phyloP scores from a whole-genome alignment of 257 asterid genomes.

The Nicotiana knightiana region DNA sequence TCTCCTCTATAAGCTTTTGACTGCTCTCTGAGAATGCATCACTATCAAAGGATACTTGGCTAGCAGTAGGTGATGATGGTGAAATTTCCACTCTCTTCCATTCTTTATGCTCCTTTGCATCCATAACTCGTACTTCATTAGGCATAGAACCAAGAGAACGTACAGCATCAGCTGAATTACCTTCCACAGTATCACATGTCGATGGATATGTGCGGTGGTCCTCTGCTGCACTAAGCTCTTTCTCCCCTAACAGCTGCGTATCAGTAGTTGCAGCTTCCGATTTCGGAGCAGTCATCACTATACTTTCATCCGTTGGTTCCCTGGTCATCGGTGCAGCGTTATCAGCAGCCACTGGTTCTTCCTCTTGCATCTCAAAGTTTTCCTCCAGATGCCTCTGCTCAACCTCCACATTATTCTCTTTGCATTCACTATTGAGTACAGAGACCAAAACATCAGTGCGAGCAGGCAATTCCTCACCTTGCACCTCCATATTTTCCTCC shows the following conservation, averaged over 20 bases:
- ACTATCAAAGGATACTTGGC: conserved; percentile 8
- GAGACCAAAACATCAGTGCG: not conserved
- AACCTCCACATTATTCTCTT: not conserved
- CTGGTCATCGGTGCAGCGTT: not conserved
- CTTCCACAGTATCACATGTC: not conserved
- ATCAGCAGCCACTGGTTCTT: not conserved
- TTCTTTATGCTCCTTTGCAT: not conserved
- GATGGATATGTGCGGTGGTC: not conserved
- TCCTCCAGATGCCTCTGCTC: conserved; percentile 2
- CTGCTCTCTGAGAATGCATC: conserved; percentile 21
- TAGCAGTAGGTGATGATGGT: conserved; percentile 2
- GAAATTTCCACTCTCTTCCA: not conserved
- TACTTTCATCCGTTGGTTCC: not conserved
- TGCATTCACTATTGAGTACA: not conserved
- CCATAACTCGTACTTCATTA: not conserved
- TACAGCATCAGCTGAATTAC: not conserved
- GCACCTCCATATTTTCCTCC: not conserved
- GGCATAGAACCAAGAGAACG: not conserved
- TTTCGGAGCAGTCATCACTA: not conserved
- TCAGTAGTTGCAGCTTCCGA: not conserved
- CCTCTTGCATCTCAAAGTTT: not conserved
- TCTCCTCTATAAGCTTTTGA: conserved; percentile 47
- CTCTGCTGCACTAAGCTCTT: not conserved
- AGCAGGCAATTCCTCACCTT: not conserved
- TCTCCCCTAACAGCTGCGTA: not conserved